Evolutionary conservation across 1,284 basidiomycete genomes (phyloP).

Genomic region (Coriolopsis trogii): DNA sequence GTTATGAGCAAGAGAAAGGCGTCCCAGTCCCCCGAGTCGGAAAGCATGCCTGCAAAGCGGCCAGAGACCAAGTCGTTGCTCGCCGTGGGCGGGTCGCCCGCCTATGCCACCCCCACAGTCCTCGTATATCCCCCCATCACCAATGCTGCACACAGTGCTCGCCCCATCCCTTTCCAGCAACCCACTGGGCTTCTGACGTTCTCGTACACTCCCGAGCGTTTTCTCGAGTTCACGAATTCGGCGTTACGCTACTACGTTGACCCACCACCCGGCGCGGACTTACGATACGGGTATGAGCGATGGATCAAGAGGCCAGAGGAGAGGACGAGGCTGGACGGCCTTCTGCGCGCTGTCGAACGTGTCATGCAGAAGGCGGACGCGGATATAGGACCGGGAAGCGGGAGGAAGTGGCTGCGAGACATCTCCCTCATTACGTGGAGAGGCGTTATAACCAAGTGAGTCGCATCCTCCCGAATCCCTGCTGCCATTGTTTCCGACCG

Average conservation of each 20-base stretch:
- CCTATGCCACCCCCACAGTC: conserved; percentile 29
- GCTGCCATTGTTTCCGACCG: too few relatives aligned
- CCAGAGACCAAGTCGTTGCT: neutral
- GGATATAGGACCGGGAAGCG: conserved; percentile 30
- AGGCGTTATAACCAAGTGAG: conserved; percentile 91
- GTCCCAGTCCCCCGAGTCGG: neutral
- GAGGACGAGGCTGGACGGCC: conserved; percentile 62
- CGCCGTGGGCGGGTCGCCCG: neutral
- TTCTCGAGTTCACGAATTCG: conserved; percentile 65
- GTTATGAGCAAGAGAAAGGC: neutral
- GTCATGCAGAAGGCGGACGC: conserved; percentile 42
- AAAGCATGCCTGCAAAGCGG: neutral
- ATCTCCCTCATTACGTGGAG: conserved; percentile 81
- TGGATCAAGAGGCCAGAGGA: conserved; percentile 73
- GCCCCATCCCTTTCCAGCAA: too few relatives aligned
- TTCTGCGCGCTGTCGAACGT: conserved; percentile 57
- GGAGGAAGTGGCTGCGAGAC: conserved; percentile 37
- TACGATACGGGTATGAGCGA: conserved; percentile 66
- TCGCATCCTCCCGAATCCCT: conserved; percentile 17
- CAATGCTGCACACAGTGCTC: too few relatives aligned
- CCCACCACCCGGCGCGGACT: conserved; percentile 62
- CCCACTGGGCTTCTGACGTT: conserved; percentile 51
- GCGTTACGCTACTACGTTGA: conserved; percentile 70
- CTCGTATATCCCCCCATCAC: conserved; percentile 21
- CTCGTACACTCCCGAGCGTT: conserved; percentile 47